phyloP scores from a whole-genome alignment of 139 green algal genomes.

The Tetradesmus obliquus region DNA sequence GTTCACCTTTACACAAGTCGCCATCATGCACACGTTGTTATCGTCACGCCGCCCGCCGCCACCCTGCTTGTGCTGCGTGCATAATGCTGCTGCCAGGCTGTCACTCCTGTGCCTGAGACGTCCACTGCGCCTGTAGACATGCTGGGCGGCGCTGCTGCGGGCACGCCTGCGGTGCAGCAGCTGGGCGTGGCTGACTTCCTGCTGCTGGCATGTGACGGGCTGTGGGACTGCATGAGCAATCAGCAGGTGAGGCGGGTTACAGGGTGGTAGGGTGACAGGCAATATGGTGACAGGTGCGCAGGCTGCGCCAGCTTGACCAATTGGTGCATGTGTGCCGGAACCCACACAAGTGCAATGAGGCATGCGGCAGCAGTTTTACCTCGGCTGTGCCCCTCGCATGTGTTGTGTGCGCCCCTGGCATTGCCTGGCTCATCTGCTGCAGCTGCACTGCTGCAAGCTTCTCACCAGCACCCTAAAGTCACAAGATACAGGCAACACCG shows the following conservation, averaged over 20 bases:
- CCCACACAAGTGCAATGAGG: neutral
- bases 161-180: slow-evolving; percentile 15
- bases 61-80: too few relatives aligned
- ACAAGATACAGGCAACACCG: too few relatives aligned
- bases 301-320: too few relatives aligned
- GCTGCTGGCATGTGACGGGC: slow-evolving; percentile 46
- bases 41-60: too few relatives aligned
- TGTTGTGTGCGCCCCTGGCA: too few relatives aligned
- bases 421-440: too few relatives aligned
- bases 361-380: neutral
- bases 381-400: neutral
- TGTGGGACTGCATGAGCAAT: slow-evolving; percentile 47
- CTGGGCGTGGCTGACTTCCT: slow-evolving; percentile 38
- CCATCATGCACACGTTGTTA: too few relatives aligned
- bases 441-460: too few relatives aligned
- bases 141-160: slow-evolving; percentile 21
- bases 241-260: slow-evolving; percentile 11
- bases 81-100: slow-evolving; percentile 1
- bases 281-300: neutral
- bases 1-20: too few relatives aligned
- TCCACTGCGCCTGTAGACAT: neutral
- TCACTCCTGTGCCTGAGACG: slow-evolving; percentile 35
- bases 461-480: too few relatives aligned
- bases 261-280: neutral
- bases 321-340: too few relatives aligned